Conservation (phyloP, 2,329 filamentous ascomycete genomes). For the Xylaria sp. region DNA sequence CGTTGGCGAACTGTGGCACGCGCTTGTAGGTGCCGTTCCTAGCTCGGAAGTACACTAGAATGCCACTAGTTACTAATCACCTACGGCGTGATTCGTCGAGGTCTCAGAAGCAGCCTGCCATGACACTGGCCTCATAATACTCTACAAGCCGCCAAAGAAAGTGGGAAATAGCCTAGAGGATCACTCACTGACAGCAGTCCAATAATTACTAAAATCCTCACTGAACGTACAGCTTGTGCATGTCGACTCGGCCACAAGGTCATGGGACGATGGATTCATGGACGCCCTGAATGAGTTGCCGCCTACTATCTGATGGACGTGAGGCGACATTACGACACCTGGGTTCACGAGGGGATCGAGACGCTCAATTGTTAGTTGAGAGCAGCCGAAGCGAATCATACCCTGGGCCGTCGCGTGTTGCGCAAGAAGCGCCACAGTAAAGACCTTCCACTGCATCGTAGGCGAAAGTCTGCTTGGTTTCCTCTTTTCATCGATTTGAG, state of each 20-base stretch:
- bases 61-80: too few relatives aligned
- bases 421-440: conserved; percentile 31
- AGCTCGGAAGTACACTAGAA: conserved; percentile 34
- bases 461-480: neutral
- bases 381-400: conserved; percentile 44
- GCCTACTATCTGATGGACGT: conserved; percentile 41
- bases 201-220: conserved; percentile 39
- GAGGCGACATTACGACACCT: conserved; percentile 34
- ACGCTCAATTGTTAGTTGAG: conserved; percentile 40
- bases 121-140: too few relatives aligned
- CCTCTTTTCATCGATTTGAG: neutral
- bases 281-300: conserved; percentile 40
- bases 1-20: conserved; percentile 39
- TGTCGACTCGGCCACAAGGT: conserved; percentile 35
- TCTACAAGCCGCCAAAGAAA: too few relatives aligned
- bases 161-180: too few relatives aligned
- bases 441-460: conserved; percentile 33
- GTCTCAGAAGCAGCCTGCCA: too few relatives aligned
- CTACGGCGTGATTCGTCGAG: too few relatives aligned
- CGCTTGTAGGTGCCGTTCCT: conserved; percentile 38
- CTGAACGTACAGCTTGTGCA: conserved; percentile 39
- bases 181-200: conserved; percentile 38
- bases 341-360: conserved; percentile 41
- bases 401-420: conserved; percentile 35
- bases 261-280: conserved; percentile 34